Evolutionary conservation across 2,329 filamentous ascomycete species (phyloP).

Genomic region (Scleromitrula shiraiana): DNA sequence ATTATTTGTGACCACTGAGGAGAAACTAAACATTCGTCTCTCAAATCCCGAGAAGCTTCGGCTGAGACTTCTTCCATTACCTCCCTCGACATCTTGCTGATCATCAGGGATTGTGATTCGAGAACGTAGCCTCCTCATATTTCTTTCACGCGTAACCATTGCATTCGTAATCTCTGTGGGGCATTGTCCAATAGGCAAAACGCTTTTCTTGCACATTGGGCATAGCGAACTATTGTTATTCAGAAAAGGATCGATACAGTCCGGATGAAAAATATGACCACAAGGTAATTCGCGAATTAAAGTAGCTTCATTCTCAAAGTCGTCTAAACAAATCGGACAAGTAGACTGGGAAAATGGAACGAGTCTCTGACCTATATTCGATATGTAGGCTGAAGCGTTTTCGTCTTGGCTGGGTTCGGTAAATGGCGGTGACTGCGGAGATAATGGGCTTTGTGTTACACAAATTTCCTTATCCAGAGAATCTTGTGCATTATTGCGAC

Average conservation of each 20-base stretch:
- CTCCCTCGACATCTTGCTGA: slow-evolving; percentile 6
- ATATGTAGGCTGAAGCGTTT: not conserved
- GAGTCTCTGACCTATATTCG: slow-evolving; percentile 14
- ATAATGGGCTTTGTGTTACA: not conserved
- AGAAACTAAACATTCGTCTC: slow-evolving; percentile 4
- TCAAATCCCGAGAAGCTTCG: slow-evolving; percentile 11
- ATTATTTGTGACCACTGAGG: not conserved
- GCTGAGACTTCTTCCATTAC: slow-evolving; percentile 9
- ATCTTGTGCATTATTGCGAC: not conserved
- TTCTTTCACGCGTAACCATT: slow-evolving; percentile 77
- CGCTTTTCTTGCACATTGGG: slow-evolving; percentile 80
- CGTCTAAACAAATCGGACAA: slow-evolving; percentile 85
- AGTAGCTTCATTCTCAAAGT: slow-evolving; percentile 61
- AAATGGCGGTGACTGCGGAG: not conserved
- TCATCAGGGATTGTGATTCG: slow-evolving; percentile 17
- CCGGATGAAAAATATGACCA: slow-evolving; percentile 85
- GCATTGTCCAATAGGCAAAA: slow-evolving; percentile 61
- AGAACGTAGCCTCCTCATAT: slow-evolving; percentile 43
- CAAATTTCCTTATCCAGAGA: not conserved
- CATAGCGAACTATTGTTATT: slow-evolving; percentile 75
- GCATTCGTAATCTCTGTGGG: slow-evolving; percentile 66
- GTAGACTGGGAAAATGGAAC: slow-evolving; percentile 63
- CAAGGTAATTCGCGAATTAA: slow-evolving; percentile 82
- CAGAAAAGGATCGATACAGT: slow-evolving; percentile 84
- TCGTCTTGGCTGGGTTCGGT: not conserved